Conservation (phyloP, 768 basidiomycete genomes). For the Leccinellum rugosiceps region DNA sequence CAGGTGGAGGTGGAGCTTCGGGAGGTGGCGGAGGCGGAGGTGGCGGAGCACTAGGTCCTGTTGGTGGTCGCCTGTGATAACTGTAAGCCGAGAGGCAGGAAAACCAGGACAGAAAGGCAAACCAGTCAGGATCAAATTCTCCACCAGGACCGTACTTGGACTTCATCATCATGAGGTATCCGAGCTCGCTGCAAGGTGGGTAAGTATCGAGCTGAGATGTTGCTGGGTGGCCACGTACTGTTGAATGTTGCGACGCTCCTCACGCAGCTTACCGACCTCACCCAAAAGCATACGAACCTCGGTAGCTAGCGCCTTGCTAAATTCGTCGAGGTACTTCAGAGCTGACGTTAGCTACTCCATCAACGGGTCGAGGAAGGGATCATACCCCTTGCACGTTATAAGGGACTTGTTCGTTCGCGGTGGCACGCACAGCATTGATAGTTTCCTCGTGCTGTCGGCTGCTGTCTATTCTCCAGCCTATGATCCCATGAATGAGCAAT, state of each 20-base stretch:
- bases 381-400: constrained; percentile 75
- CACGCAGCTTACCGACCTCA: constrained; percentile 80
- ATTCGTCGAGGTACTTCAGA: constrained; percentile 77
- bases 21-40: constrained; percentile 46
- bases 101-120: constrained; percentile 4
- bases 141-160: constrained; percentile 83
- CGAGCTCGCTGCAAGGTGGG: constrained; percentile 58
- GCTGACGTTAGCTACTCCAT: neutral
- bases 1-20: constrained; percentile 41
- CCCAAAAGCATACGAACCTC: constrained; percentile 82
- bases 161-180: constrained; percentile 63
- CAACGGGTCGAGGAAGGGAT: constrained; percentile 1
- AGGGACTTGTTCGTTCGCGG: constrained; percentile 72
- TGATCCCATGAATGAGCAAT: constrained; percentile 11
- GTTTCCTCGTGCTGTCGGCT: constrained; percentile 64
- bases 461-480: constrained; percentile 70
- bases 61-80: constrained; percentile 44
- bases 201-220: constrained; percentile 3
- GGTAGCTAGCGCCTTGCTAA: constrained; percentile 77
- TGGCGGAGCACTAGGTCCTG: constrained; percentile 35
- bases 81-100: neutral
- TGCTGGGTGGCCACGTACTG: constrained; percentile 50
- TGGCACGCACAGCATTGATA: constrained; percentile 62
- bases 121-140: constrained; percentile 85
- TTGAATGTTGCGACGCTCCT: constrained; percentile 74